Evolutionary conservation across 1,139 yeast genomes (phyloP), one percentile per base, ranked within the genome.

Genomic region (Pichia sp.): DNA sequence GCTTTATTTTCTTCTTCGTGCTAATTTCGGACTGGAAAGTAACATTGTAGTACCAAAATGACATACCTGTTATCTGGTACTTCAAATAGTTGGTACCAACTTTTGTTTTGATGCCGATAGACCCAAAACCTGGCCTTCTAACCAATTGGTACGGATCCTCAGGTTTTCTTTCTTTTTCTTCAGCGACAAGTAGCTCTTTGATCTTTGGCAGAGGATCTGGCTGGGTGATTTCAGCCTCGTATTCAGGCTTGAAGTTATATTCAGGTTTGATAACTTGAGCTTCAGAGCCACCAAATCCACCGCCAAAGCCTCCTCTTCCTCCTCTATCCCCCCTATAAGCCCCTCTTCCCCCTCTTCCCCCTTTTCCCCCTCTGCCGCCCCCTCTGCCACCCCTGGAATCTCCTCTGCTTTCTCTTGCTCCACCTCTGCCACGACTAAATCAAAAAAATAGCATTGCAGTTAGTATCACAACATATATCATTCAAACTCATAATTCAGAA

Each of bases 111-210:
- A 58, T 60, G 48, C 65, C 66, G 27, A 57, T 36, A 10, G 54
- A 50, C 52, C 66, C 66, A 49, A 60, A 63, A n/a, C 60, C 60
- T 5, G 62, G 62, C 60, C 63, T 59, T 55, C 50, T 50, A 34
- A 60, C 54, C 14, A 53, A 42, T 33, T 52, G 50, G 27, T 55
- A 43, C 1, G 61, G 59, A 16, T 56, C 61, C 24, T 52, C 58
- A 1, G 56, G 58, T 45, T 58, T 50, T 49, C 55, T 55, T 3
- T 36, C 34, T n/a, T 48, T 52, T 10, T 49, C 43, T 48, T 59
- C 56, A 24, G 48, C 48, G 1, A 53, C 54, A 12, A 53, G 48
- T 33, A 63, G 47, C 29, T 53, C 55, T 17, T 49, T n/a, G 16
- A 63, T 54, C 4, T 51, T 48, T 1, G 57, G 51, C 10, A 60